Base-by-base conservation (phyloP, 306 rosid species). In the Quercus wislizeni region DNA sequence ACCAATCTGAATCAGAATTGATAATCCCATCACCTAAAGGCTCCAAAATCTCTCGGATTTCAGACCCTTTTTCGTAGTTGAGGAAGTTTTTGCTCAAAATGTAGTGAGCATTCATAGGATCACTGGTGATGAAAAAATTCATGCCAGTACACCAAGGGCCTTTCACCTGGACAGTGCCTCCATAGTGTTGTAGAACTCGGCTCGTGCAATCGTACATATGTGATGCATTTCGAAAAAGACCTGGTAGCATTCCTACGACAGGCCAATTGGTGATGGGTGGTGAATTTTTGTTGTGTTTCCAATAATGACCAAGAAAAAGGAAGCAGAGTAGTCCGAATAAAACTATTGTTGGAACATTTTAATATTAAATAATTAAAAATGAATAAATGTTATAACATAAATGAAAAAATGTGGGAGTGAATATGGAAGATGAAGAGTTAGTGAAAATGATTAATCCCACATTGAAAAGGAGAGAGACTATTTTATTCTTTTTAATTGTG, bases 21-120 rank as follows among this genome's bases (percentile, higher is more conserved):
- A 85, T 78, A 43, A 81, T 74, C 41, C 85, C 88, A 7, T 81
- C 83, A 62, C 88, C 88, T 9, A 81, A 51, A 31, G 76, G 49
- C 18, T 85, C 86, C 55, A 85, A 78, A 4, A 82, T 75, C 76
- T 67, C 59, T 62, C 28, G 63, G 49, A 81, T 81, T 1, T 81
- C 83, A 2, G 82, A 31, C n/a, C 88, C 83, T 54, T 77, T 85
- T 2, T 84, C 78, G 41, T 74, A 85, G 5, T 81, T 78, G 4
- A 56, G 51, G 11, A 81, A 78, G 62, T 64, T 78, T 9, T 55
- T 31, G 79, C 55, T 75, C 55, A 75, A 8, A 7, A 81, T 85
- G 76, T 85, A 76, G 28, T 77, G 73, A 12, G 82, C 77, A 28
- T 81, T 85, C 2, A 28, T 5, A 2, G 88, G 88, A 33, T 85